Evolutionary conservation across 2,329 filamentous ascomycete genomes (phyloP).

Genomic region (Talaromyces sp.): DNA sequence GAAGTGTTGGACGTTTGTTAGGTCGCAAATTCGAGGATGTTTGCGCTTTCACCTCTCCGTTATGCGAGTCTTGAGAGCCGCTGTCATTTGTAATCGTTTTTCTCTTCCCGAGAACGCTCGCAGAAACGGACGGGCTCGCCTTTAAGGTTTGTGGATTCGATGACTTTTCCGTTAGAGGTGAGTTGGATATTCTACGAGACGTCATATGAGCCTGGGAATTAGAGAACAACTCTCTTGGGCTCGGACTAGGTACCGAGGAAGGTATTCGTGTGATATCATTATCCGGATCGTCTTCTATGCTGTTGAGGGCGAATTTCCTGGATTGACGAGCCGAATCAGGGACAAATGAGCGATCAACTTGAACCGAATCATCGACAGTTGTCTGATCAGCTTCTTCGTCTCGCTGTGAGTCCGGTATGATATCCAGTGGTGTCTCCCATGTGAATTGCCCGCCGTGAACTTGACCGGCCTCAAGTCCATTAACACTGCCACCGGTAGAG

Average conservation of each 20-base stretch:
- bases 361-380: conserved; percentile 1
- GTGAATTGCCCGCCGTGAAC: conserved; percentile 21
- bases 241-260: conserved; percentile 18
- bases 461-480: neutral
- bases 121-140: neutral
- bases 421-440: conserved; percentile 35
- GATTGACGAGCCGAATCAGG: conserved; percentile 9
- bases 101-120: conserved; percentile 10
- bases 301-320: neutral
- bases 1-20: conserved; percentile 8
- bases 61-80: neutral
- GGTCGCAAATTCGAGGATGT: neutral
- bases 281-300: neutral
- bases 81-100: neutral
- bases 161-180: neutral
- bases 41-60: neutral
- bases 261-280: conserved; percentile 14
- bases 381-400: conserved; percentile 4
- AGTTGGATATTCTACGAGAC: neutral
- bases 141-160: neutral
- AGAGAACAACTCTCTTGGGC: neutral
- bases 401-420: conserved; percentile 40
- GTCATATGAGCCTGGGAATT: neutral
- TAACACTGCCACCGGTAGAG: neutral
- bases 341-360: conserved; percentile 20